phyloP scores from a whole-genome alignment of 176 grass and related monocot species.

The Oryza rufipogon region DNA sequence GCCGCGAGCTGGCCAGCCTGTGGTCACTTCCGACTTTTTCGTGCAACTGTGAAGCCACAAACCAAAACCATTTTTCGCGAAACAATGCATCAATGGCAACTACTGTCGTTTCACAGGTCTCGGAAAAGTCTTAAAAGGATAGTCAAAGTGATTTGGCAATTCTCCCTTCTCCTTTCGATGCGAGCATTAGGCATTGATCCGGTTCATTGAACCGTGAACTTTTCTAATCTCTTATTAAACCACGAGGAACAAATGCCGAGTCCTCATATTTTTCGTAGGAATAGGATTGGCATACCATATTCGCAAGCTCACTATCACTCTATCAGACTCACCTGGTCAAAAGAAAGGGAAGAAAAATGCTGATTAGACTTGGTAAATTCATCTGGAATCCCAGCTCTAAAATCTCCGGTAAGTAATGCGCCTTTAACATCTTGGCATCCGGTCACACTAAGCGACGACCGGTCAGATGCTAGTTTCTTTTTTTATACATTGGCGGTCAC shows the following conservation, averaged over 20 bases:
- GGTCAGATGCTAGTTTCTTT: too few relatives aligned
- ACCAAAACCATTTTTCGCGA: slow-evolving; percentile 1
- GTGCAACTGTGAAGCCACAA: slow-evolving; percentile 5
- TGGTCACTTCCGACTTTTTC: slow-evolving; percentile 23
- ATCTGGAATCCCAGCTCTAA: background rate
- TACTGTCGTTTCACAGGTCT: slow-evolving; percentile 19
- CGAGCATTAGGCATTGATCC: slow-evolving; percentile 26
- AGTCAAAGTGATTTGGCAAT: background rate
- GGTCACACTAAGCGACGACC: too few relatives aligned
- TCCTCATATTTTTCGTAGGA: background rate
- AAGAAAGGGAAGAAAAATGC: background rate
- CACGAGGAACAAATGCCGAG: background rate
- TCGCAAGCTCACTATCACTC: background rate
- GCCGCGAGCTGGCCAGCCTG: slow-evolving; percentile 16
- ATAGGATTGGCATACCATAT: background rate
- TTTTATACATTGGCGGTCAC: too few relatives aligned
- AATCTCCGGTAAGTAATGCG: background rate
- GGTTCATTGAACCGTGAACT: background rate
- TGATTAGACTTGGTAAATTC: background rate
- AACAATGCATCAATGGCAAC: background rate
- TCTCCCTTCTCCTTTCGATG: background rate
- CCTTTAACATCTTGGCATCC: too few relatives aligned
- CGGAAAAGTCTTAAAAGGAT: background rate
- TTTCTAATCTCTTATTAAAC: background rate
- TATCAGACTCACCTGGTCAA: background rate